These are phyloP conservation scores for Aureobasidium sp. DNA, from an alignment of 2,329 filamentous ascomycete genomes.

Conservation along the genomic window DNA sequence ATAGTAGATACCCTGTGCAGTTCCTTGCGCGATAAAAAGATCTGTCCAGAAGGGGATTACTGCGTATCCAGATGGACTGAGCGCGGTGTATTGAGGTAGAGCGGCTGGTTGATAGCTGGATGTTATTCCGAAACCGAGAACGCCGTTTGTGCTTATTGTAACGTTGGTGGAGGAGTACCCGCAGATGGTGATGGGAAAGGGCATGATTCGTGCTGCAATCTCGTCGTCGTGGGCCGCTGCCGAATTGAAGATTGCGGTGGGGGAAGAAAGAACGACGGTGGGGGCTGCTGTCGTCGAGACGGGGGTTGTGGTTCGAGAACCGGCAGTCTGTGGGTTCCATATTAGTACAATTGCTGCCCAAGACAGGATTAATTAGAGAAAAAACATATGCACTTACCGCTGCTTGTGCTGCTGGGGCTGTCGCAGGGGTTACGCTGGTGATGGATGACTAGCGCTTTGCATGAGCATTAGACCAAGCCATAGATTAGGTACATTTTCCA, in stretches of 20 bases:
- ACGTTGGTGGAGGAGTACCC: neutral
- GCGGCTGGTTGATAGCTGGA: neutral
- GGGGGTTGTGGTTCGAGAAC: neutral
- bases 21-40: constrained; percentile 16
- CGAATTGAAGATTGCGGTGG: neutral
- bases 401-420: neutral
- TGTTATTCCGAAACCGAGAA: neutral
- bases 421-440: neutral
- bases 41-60: constrained; percentile 18
- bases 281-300: neutral
- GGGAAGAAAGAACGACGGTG: neutral
- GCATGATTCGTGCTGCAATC: neutral
- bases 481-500: neutral
- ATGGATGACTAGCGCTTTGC: neutral
- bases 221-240: neutral
- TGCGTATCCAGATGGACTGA: neutral
- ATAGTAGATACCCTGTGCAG: constrained; percentile 19
- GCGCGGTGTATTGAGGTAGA: neutral
- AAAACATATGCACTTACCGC: neutral
- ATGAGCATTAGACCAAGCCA: constrained; percentile 2
- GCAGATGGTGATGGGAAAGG: neutral
- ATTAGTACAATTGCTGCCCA: neutral
- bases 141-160: neutral
- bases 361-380: neutral
- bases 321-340: neutral